Evolutionary conservation across 208 protist genomes (phyloP).

Genomic region (Trypanosoma congolense): DNA sequence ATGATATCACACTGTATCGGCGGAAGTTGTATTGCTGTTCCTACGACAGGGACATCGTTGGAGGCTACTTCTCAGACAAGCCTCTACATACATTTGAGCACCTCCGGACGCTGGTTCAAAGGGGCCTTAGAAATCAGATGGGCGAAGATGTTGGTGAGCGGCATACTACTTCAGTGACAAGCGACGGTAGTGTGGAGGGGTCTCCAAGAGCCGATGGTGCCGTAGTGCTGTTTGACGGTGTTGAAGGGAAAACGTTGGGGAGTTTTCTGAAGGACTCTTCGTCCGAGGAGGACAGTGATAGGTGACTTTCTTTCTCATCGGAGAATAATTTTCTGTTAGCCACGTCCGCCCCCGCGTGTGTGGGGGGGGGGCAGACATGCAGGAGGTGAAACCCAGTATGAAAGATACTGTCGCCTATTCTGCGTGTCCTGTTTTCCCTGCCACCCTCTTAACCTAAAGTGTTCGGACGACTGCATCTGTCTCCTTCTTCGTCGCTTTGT

Average conservation of each 20-base stretch:
- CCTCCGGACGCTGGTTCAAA: slow-evolving; percentile 34
- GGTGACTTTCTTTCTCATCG: no score
- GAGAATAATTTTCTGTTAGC: no score
- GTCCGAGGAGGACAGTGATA: slow-evolving; percentile 1
- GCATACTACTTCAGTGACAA: neutral
- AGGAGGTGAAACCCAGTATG: no score
- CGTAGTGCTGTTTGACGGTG: slow-evolving; percentile 16
- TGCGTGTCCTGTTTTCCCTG: no score
- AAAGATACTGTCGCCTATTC: no score
- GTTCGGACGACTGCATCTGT: no score
- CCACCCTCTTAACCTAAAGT: no score
- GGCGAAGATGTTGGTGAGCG: neutral
- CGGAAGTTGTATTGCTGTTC: slow-evolving; percentile 39
- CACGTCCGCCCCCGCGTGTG: no score
- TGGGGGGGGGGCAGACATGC: no score
- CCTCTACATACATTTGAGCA: slow-evolving; percentile 44
- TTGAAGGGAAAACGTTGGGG: slow-evolving; percentile 9
- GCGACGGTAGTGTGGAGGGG: no score
- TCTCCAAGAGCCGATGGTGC: slow-evolving; percentile 2
- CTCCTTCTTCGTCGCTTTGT: no score
- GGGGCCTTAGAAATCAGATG: slow-evolving; percentile 38
- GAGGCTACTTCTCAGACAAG: slow-evolving; percentile 39
- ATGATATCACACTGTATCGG: slow-evolving; percentile 40
- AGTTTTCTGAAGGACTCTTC: slow-evolving; percentile 20
- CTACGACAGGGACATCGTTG: slow-evolving; percentile 41